Evolutionary conservation across 2,329 filamentous ascomycete species (phyloP), one percentile per base, ranked within the genome.

Genomic region (Ophiostoma perfectum): DNA sequence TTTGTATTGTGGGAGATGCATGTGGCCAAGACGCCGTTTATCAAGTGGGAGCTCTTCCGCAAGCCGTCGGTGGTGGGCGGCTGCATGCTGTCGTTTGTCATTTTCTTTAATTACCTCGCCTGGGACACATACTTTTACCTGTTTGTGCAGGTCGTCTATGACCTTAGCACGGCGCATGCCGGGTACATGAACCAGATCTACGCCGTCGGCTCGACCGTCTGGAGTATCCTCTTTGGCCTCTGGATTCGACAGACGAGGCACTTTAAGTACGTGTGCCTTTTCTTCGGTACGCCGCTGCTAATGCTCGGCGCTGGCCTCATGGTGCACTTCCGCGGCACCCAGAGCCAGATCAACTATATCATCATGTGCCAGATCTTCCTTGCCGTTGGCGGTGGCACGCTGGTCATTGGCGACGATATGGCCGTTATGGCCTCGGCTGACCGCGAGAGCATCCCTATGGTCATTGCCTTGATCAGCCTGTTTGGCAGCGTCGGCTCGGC

Each of bases 371-470:
- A 89, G 75, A 82, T 88, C 66, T 80, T 88, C 65, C 70, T 72
- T 38, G 71, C 86, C 7, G 80, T 86, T 52, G 84, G 83, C 11
- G 85, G 85, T 5, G 85, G 84, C 38, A 79, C 83, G 7, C 78
- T 86, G 7, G 84, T 87, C 70, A 85, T 88, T 65, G 81, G 80
- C 64, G 81, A 85, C 68, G 83, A 88, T 73, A 80, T 88, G 67
- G 84, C 84, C 7, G 82, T 86, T 65, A 85, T 88, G 78, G 84
- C 86, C 1, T 85, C 84, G 0, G 82, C 81, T 2, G 80, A 80
- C 18, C 85, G 88, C 71, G 80, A 85, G 71, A 80, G 86, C 71
- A 81, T 88, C 5, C 84, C 86, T 41, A 81, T 83, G 5, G 81
- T 85, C 41, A 81, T 87, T 2, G 85, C 86, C 4, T 77, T 90